Percentiles rank a stretch among this genome's conserved stretches.
Evolutionary conservation across 176 grass and related monocot species (phyloP).

Genomic region (Oryza glaberrima): DNA sequence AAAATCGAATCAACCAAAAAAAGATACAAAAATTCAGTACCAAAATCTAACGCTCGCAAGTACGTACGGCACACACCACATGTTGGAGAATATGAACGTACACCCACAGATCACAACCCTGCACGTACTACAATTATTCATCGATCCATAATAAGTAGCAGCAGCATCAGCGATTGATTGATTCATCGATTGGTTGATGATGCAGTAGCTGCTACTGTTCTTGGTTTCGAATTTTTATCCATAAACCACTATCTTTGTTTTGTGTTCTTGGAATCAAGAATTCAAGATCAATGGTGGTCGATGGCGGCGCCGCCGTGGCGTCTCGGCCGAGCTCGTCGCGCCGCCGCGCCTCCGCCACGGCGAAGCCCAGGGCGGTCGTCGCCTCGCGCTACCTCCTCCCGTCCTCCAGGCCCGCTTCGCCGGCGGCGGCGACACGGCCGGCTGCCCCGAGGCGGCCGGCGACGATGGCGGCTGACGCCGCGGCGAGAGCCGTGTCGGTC

Average conservation of each 20-base stretch:
- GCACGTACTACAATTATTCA: background rate
- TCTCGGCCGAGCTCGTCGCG: background rate
- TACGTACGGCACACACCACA: no score
- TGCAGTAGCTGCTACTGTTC: background rate
- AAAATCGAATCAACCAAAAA: background rate
- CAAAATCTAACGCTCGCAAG: background rate
- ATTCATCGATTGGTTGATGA: background rate
- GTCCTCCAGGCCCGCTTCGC: slow-evolving; percentile 21
- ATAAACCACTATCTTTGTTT: background rate
- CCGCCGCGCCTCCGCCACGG: background rate
- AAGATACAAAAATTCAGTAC: background rate
- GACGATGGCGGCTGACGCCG: background rate
- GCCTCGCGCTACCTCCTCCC: slow-evolving; percentile 39
- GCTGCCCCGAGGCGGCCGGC: background rate
- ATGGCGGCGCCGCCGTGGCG: background rate
- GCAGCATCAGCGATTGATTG: background rate
- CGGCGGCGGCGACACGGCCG: background rate
- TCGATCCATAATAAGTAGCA: background rate
- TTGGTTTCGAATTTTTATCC: background rate
- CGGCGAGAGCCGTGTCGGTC: slow-evolving; percentile 61
- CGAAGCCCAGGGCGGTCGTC: slow-evolving; percentile 24
- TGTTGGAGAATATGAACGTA: no score
- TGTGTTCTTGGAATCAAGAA: background rate
- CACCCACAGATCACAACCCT: background rate
- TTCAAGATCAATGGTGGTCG: background rate